A percentile compares a stretch with the other conserved stretches of the same genome.
These are phyloP conservation scores for Phlegmacium glaucopus DNA, from an alignment of 768 basidiomycete species.

Conservation along the genomic window DNA sequence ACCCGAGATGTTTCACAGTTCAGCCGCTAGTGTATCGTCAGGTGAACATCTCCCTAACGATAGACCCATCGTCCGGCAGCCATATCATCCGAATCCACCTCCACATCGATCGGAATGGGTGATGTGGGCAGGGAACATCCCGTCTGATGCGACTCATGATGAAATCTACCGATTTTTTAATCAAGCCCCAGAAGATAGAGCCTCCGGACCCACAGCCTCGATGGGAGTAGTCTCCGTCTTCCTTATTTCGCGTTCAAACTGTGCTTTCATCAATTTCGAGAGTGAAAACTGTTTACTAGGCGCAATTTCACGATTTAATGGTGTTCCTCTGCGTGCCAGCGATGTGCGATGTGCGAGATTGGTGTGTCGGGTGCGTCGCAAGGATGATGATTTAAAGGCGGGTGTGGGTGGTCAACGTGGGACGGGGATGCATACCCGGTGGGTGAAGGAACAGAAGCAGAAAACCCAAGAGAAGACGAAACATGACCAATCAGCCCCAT, in stretches of 20 bases:
- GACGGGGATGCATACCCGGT: conserved; percentile 77
- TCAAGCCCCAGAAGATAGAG: conserved; percentile 14
- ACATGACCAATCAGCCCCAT: conserved; percentile 12
- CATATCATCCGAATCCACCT: conserved; percentile 71
- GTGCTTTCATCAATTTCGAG: conserved; percentile 90
- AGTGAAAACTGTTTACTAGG: conserved; percentile 54
- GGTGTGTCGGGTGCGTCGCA: conserved; percentile 78
- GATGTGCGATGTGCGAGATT: conserved; percentile 75
- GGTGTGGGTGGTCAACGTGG: conserved; percentile 93
- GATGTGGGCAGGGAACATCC: conserved; percentile 96
- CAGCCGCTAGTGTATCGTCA: conserved; percentile 9
- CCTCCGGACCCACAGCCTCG: conserved; percentile 9
- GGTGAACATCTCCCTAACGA: conserved; percentile 16
- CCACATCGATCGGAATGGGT: conserved; percentile 85
- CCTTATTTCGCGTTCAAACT: conserved; percentile 91
- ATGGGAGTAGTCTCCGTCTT: conserved; percentile 82
- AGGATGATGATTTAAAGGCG: conserved; percentile 81
- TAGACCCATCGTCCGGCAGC: conserved; percentile 38
- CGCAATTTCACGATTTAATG: conserved; percentile 75
- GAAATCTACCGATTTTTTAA: conserved; percentile 88
- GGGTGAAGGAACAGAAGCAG: conserved; percentile 64
- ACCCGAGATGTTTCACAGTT: conserved; percentile 5
- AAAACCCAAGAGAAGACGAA: conserved; percentile 26
- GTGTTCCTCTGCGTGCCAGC: conserved; percentile 58
- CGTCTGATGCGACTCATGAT: conserved; percentile 75